These are phyloP conservation scores for Fusarium haematococcum DNA, from an alignment of 2,329 filamentous ascomycete species.

Conservation along the genomic window DNA sequence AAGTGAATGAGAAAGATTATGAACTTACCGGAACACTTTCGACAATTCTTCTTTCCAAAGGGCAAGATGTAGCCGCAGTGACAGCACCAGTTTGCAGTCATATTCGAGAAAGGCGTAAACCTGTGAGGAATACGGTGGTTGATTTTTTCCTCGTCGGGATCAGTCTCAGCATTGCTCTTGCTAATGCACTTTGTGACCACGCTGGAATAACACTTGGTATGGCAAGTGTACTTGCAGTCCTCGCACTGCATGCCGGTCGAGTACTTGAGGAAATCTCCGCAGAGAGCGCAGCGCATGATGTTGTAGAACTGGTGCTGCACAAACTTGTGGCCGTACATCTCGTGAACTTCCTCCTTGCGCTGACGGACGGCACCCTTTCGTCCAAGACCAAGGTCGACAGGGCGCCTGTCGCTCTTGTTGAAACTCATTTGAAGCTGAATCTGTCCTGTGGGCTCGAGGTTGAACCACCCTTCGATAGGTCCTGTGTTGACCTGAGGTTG, in stretches of 20 bases:
- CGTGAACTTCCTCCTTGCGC: slow-evolving; percentile 97
- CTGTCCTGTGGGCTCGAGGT: slow-evolving; percentile 91
- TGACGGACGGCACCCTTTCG: slow-evolving; percentile 97
- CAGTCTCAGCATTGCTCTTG: slow-evolving; percentile 98
- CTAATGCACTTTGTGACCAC: slow-evolving; percentile 99
- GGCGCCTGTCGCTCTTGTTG: slow-evolving; percentile 86
- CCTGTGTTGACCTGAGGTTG: slow-evolving; percentile 67
- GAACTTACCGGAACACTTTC: slow-evolving; percentile 84
- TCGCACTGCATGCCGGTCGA: slow-evolving; percentile 99
- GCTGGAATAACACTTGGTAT: slow-evolving; percentile 95
- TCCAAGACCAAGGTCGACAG: slow-evolving; percentile 89
- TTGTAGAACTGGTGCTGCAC: slow-evolving; percentile 99
- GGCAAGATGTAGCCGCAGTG: slow-evolving; percentile 97
- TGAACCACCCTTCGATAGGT: slow-evolving; percentile 95
- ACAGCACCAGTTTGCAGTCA: slow-evolving; percentile 99
- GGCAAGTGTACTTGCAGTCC: slow-evolving; percentile 99
- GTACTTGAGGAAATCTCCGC: slow-evolving; percentile 98
- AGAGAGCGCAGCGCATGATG: slow-evolving; percentile 99
- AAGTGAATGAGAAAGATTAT: background rate
- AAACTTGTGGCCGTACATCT: slow-evolving; percentile 99
- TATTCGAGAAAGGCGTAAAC: slow-evolving; percentile 96
- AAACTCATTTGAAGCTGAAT: slow-evolving; percentile 94
- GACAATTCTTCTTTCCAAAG: slow-evolving; percentile 93
- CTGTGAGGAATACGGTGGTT: slow-evolving; percentile 99
- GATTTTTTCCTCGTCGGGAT: slow-evolving; percentile 99